Evolutionary conservation across 352 stramenopile genomes (phyloP), one percentile per base, ranked within the genome.

Genomic region (Saprolegnia parasitica): DNA sequence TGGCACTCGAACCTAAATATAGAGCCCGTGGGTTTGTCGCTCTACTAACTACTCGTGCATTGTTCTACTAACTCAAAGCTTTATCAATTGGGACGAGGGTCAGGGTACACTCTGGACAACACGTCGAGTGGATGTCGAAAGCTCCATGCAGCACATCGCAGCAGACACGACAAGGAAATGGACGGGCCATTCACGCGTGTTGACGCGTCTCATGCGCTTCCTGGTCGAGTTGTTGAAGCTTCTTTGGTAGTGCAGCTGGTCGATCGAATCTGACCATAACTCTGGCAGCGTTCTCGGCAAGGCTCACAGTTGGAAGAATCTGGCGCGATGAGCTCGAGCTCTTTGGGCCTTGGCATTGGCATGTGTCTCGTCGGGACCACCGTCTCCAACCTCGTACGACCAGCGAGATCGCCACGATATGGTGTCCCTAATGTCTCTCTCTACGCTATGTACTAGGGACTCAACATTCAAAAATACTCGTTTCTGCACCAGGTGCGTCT

Each of bases 391-490:
- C 54, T 67, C 20, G 58, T 67, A 56, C 58, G 58, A 55, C 1
- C 20, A 32, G 0, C 35, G 56, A 20, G n/a, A 32, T 26, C 9
- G 49, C 23, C 4, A 4, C 49, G 2, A 35, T 60, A 5, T 4
- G 8, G 29, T 29, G 21, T 60, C 26, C 29, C 56, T n/a, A n/a
- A n/a, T n/a, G 0, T 63, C 42, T 49, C 13, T n/a, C 42, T n/a
- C 18, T 49, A n/a, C 13, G 18, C 13, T 45, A 18, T 2, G 4
- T 56, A 32, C 5, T 23, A 63, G 66, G 87, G 87, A 46, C 80
- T 93, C 15, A 95, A 95, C 67, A 74, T 93, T 56, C 86, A 95
- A 76, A 95, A 95, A 65, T 93, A 89, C 68, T 92, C 83, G 57
- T 93, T 95, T 78, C 91, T 95, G 78, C 77, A 77, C 42, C 86